A percentile compares a stretch with the other conserved stretches of the same genome.
Evolutionary conservation across 768 basidiomycete genomes (phyloP).

Genomic region (Leccinum longicurvipes): DNA sequence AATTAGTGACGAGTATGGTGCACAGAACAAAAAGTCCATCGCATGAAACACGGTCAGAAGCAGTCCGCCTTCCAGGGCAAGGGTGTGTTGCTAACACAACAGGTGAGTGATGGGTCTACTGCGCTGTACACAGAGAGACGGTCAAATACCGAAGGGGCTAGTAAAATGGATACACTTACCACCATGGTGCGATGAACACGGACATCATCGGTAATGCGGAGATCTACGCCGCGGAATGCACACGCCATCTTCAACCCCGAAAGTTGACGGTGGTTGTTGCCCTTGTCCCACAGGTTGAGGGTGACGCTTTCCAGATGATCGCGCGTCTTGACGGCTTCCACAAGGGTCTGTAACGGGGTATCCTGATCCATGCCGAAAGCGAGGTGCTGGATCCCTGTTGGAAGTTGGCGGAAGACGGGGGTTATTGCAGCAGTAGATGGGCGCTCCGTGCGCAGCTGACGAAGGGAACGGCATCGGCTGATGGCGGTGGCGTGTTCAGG

Average conservation of each 20-base stretch:
- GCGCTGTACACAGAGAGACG: slow-evolving; percentile 15
- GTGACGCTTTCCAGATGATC: slow-evolving; percentile 47
- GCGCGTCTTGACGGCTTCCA: slow-evolving; percentile 50
- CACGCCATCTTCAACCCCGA: slow-evolving; percentile 60
- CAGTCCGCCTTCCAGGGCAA: background rate
- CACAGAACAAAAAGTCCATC: slow-evolving; percentile 2
- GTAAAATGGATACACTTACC: slow-evolving; percentile 38
- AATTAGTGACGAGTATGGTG: slow-evolving; percentile 6
- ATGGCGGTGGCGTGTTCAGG: slow-evolving; percentile 45
- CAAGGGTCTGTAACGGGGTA: slow-evolving; percentile 49
- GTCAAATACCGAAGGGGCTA: slow-evolving; percentile 12
- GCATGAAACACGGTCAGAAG: background rate
- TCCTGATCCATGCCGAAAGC: slow-evolving; percentile 60
- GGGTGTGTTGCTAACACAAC: slow-evolving; percentile 16
- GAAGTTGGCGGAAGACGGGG: slow-evolving; percentile 46
- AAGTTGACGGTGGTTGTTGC: slow-evolving; percentile 48
- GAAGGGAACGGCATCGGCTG: slow-evolving; percentile 47
- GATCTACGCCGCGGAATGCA: slow-evolving; percentile 55
- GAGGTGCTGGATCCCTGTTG: slow-evolving; percentile 49
- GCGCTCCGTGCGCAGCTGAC: slow-evolving; percentile 55
- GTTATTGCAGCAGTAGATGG: slow-evolving; percentile 39
- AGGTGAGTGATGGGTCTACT: slow-evolving; percentile 12
- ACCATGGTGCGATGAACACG: slow-evolving; percentile 48
- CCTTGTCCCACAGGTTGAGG: slow-evolving; percentile 52
- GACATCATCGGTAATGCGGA: slow-evolving; percentile 51